A percentile compares a stretch with the other conserved stretches of the same genome.
phyloP scores from a whole-genome alignment of 2,329 filamentous ascomycete species.

The Fusarium beomiforme region DNA sequence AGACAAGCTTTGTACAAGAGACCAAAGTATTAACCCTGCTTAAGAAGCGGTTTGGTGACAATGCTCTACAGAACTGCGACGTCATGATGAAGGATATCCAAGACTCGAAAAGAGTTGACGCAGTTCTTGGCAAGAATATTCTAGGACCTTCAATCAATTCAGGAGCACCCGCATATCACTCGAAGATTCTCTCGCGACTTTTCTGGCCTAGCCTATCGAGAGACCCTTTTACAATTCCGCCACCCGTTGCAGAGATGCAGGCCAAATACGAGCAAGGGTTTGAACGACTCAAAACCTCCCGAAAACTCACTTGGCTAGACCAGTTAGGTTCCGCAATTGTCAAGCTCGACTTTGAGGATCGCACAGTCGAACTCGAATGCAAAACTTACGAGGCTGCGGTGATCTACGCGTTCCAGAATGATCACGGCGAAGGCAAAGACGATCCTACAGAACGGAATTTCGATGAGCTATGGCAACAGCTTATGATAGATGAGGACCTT shows the following conservation, averaged over 20 bases:
- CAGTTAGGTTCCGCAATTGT: constrained; percentile 83
- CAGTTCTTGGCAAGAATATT: constrained; percentile 65
- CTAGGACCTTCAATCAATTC: constrained; percentile 20
- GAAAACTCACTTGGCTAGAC: constrained; percentile 90
- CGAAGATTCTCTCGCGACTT: constrained; percentile 88
- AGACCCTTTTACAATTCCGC: constrained; percentile 73
- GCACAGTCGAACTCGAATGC: constrained; percentile 76
- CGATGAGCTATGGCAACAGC: constrained; percentile 63
- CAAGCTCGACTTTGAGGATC: constrained; percentile 84
- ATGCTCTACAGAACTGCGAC: constrained; percentile 88
- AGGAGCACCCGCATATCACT: constrained; percentile 64
- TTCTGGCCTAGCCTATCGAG: constrained; percentile 90
- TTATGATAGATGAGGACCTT: constrained; percentile 80
- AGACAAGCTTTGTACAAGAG: constrained; percentile 79
- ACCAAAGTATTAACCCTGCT: constrained; percentile 85
- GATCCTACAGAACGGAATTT: constrained; percentile 56
- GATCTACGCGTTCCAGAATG: constrained; percentile 80
- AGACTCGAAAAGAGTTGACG: constrained; percentile 81
- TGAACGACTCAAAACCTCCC: constrained; percentile 80
- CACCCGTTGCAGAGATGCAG: constrained; percentile 68
- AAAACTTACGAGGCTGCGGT: constrained; percentile 88
- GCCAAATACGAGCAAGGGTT: constrained; percentile 79
- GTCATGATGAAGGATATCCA: constrained; percentile 96
- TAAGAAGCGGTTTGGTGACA: constrained; percentile 88
- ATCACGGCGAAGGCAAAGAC: constrained; percentile 49